Evolutionary conservation across 176 grass and related monocot species (phyloP).

Genomic region (Alopecurus myosuroides): DNA sequence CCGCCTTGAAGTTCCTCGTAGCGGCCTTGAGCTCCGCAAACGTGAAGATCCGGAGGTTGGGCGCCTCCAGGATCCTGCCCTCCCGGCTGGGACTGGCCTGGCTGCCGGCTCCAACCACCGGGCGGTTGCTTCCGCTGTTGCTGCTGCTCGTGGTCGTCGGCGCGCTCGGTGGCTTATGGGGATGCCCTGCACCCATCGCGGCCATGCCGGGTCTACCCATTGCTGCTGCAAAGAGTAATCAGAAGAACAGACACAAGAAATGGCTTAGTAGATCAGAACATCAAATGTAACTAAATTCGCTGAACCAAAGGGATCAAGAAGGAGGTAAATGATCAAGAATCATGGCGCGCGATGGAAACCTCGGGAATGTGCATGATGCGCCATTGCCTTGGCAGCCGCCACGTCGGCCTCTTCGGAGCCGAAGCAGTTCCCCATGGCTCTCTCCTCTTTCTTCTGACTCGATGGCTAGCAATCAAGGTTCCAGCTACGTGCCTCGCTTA

Average conservation of each 20-base stretch:
- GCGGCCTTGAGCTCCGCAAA: conserved; percentile 63
- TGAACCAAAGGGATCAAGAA: no score
- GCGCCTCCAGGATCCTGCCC: conserved; percentile 58
- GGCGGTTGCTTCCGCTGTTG: background rate
- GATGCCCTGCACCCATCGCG: conserved; percentile 5
- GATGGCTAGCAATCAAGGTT: background rate
- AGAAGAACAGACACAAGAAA: background rate
- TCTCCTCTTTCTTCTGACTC: background rate
- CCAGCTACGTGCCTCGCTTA: conserved; percentile 7
- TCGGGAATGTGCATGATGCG: conserved; percentile 27
- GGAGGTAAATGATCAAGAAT: background rate
- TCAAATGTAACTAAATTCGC: no score
- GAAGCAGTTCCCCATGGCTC: conserved; percentile 49
- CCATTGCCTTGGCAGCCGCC: conserved; percentile 22
- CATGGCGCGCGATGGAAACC: conserved; percentile 11
- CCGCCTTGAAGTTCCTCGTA: conserved; percentile 54
- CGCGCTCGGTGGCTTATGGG: background rate
- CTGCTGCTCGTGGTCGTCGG: background rate
- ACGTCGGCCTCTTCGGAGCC: conserved; percentile 30
- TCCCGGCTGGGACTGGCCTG: background rate
- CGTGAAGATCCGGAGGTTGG: conserved; percentile 70
- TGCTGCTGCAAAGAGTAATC: conserved; percentile 21
- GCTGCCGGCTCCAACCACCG: background rate
- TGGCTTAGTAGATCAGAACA: no score
- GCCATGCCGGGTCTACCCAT: conserved; percentile 36